Evolutionary conservation across 305 asterid species (phyloP), one percentile per base, ranked within the genome.

Genomic region (Vinca major): DNA sequence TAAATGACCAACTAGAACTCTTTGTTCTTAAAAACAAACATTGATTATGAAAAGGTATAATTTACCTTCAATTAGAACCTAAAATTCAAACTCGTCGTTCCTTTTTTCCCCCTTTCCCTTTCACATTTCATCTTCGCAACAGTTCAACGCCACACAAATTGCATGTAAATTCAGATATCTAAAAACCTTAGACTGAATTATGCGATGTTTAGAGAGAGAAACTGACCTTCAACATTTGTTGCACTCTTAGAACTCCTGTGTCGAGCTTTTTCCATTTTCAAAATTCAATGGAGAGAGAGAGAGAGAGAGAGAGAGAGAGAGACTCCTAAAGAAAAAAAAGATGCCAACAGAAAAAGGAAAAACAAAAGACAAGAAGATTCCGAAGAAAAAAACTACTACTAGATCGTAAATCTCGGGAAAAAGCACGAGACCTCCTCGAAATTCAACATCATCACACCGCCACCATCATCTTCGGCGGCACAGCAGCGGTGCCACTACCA

Each of bases 231-330:
- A 76, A 81, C 62, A 60, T 82, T 85, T 33, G 92, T 74, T 75
- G 89, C 84, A 65, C 96, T 90, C 74, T 79, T 88, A 66, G 92
- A 82, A 83, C 86, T 92, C 81, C 87, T 74, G 78, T 82, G 96
- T 21, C 92, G 92, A 84, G 84, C 75, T 78, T 80, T 82, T 84
- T 89, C 93, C 98, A 92, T 92, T 79, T 77, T 66, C 71, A 73
- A 78, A 66, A 68, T 81, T 85, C 81, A 82, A 82, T 67, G 68
- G 67, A 72, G 69, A 62, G 55, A 74, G 54, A 53, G 33, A 44
- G 45, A 12, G 43, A 26, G n/a, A n/a, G n/a, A 70, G 67, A 72
- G 69, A 62, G 55, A 74, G 54, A 53, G 33, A 44, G 45, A 12
- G 43, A 26, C 33, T 26, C 33, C 19, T 54, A 14, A 39, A n/a